Base-by-base conservation (phyloP, 805 yeast genomes). In the Yarrowia keelungensis region DNA sequence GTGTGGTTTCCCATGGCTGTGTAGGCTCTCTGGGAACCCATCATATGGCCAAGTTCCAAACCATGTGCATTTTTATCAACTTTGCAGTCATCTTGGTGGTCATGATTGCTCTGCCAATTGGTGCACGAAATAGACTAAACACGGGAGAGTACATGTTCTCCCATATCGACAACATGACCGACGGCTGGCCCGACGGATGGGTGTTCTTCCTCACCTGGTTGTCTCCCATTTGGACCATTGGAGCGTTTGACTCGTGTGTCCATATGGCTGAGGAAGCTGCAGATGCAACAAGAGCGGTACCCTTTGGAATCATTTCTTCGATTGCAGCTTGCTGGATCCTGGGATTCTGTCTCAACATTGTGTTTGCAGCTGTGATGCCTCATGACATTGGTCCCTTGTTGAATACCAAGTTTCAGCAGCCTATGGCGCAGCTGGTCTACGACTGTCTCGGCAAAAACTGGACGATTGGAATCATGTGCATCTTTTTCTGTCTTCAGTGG, bases 161-260 rank as follows among this genome's bases (percentile, higher is more conserved):
- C 35, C 76, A 82, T 49, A 80, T 82, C 67, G 79, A 82, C 41
- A 86, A 86, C 73, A 8, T 41, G n/a, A 77, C 76, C 61, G 79
- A 86, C 42, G 83, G 81, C 42, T 88, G 90, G 87, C 81, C 86
- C 11, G 77, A 76, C 47, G 91, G 90, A 32, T 86, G 88, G 85
- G 83, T 85, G 49, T 84, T 81, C 75, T 72, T 80, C 69, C 76
- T 82, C 69, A 76, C 86, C 71, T 85, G 87, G 82, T 83, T 87
- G 85, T 87, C 91, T 0, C 87, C 88, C 1, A 84, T 88, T 69
- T 89, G 93, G 92, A 87, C 90, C n/a, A 87, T 89, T 75, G 89
- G 90, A 36, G 87, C 89, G 87, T 87, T 76, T 91, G 62, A 56
- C 14, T 88, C 75, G 84, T 90, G 12, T 85, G 89, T 73, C 85